Evolutionary conservation across 2,329 filamentous ascomycete species (phyloP), one percentile per base, ranked within the genome.

Genomic region (Talaromyces piceae): DNA sequence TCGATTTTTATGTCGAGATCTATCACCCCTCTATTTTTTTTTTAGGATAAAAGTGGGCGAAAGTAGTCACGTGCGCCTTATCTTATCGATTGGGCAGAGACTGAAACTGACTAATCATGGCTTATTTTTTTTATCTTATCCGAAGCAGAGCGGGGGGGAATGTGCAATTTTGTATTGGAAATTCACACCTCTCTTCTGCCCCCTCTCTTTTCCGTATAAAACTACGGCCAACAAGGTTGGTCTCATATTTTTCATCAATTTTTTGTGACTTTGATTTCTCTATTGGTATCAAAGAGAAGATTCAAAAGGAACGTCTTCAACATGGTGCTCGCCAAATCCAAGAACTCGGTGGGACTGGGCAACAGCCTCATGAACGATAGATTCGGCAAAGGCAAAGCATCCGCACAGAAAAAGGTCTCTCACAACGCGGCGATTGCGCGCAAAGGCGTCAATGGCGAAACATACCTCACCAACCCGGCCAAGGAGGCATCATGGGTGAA

Each of bases 341-440:
- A 96, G 72, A 95, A 91, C 73, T 80, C 84, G 63, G 89, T 96
- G 63, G 93, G 93, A 69, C 83, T 98, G 74, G 93, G 93, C 68
- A 96, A 96, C 75, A 84, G 87, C 74, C 82, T 98, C 67, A 98
- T 98, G 93, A 97, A 97, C 69, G 93, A 97, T 74, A 87, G 91
- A 53, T 96, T 97, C 71, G 89, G 91, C 65, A 95, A 93, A 73
- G 88, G 88, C 63, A 96, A 94, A 71, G 88, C 89, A 58, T 68
- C 79, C 47, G 87, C 91, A 68, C 84, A 90, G 68, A 91, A 89
- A 72, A 87, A 86, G 67, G 80, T 76, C 59, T 81, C 79, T 54
- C 72, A 76, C 56, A 73, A 79, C 59, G 71, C 72, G 39, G 82
- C 87, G 64, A 86, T 89, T 57, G 83, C 90, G 68, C 82, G 79